Evolutionary conservation across 352 stramenopile genomes (phyloP).

Genomic region (Aphanomyces euteiches): DNA sequence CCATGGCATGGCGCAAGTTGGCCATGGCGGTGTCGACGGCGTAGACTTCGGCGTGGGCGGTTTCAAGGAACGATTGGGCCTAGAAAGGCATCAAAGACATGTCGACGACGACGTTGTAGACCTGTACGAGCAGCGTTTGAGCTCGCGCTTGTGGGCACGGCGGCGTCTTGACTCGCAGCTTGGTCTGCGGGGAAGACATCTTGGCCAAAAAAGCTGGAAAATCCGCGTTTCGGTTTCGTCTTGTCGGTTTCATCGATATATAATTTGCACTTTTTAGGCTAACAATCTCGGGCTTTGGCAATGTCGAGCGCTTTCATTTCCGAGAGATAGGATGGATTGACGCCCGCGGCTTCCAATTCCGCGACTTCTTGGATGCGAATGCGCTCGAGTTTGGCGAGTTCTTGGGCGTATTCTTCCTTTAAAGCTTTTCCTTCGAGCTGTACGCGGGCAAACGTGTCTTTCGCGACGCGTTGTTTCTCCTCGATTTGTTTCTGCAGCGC

Average conservation of each 20-base stretch:
- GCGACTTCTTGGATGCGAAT: constrained; percentile 87
- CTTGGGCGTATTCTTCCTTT: constrained; percentile 67
- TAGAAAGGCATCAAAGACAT: constrained; percentile 37
- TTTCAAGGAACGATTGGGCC: constrained; percentile 59
- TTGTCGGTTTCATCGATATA: no score
- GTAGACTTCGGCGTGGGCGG: constrained; percentile 52
- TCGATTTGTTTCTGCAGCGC: constrained; percentile 90
- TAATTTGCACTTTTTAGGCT: neutral
- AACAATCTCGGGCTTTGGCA: constrained; percentile 42
- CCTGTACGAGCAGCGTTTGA: neutral
- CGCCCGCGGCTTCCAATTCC: constrained; percentile 79
- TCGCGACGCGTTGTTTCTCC: constrained; percentile 71
- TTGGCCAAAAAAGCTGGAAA: no score
- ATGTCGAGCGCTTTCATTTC: constrained; percentile 92
- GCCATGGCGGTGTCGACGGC: constrained; percentile 56
- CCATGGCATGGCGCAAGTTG: constrained; percentile 53
- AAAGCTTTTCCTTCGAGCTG: constrained; percentile 66
- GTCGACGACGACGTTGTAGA: constrained; percentile 40
- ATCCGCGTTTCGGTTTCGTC: neutral
- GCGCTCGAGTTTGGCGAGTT: constrained; percentile 84
- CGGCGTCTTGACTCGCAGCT: no score
- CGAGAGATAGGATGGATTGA: constrained; percentile 87
- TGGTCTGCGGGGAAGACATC: no score
- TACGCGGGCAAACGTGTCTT: constrained; percentile 63
- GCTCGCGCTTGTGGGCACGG: neutral